A percentile compares a stretch with the other conserved stretches of the same genome.
These are phyloP conservation scores for Cladosporium sp. DNA, from an alignment of 2,329 filamentous ascomycete species.

Conservation along the genomic window DNA sequence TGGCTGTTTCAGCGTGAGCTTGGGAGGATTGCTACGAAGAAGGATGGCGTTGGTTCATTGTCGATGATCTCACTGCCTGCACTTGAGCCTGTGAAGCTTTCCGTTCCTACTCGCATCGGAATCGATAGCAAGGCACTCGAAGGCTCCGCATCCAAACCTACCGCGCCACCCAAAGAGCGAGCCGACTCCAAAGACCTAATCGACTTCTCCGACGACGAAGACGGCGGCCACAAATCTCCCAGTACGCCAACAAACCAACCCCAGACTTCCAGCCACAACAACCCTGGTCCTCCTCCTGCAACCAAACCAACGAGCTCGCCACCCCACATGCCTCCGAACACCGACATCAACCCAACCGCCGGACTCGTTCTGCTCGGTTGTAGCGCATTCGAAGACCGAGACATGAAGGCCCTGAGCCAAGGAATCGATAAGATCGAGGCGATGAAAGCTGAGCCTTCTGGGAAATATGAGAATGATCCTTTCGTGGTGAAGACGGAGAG, in stretches of 20 bases:
- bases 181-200: neutral
- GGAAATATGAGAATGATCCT: neutral
- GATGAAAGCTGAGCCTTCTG: neutral
- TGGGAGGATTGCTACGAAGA: constrained; percentile 58
- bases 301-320: no score
- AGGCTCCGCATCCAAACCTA: no score
- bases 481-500: no score
- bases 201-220: neutral
- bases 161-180: no score
- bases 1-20: constrained; percentile 80
- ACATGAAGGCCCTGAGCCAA: neutral
- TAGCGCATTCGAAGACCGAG: constrained; percentile 3
- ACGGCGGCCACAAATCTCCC: neutral
- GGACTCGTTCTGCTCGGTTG: neutral
- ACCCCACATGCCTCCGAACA: no score
- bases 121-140: no score
- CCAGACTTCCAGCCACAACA: neutral
- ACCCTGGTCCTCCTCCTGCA: no score
- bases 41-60: neutral
- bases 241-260: neutral
- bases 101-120: no score
- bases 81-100: no score
- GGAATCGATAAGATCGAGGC: neutral
- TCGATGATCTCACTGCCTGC: neutral
- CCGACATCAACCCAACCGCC: no score